Evolutionary conservation across 2,329 filamentous ascomycete species (phyloP).

Genomic region (Colletotrichum viniferum): DNA sequence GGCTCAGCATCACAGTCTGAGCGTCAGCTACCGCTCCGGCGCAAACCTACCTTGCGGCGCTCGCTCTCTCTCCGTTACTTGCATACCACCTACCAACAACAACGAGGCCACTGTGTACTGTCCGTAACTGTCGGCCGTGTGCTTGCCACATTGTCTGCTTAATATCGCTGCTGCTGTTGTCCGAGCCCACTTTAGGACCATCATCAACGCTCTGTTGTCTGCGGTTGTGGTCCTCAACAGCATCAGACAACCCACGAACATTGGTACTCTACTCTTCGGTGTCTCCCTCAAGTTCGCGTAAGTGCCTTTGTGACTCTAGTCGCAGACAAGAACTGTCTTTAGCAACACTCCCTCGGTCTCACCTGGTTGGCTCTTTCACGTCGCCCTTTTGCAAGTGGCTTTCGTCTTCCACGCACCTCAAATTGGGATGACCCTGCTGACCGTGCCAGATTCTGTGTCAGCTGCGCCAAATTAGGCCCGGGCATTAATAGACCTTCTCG

Average conservation of each 20-base stretch:
- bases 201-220: neutral
- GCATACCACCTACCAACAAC: neutral
- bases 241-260: neutral
- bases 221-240: neutral
- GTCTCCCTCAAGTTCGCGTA: neutral
- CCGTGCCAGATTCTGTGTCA: neutral
- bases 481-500: constrained; percentile 5
- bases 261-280: neutral
- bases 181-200: neutral
- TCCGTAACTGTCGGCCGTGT: neutral
- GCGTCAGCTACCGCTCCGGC: neutral
- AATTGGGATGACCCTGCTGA: constrained; percentile 19
- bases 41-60: neutral
- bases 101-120: neutral
- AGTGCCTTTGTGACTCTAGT: neutral
- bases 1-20: neutral
- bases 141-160: neutral
- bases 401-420: neutral
- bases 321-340: neutral
- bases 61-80: neutral
- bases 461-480: neutral
- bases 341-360: neutral
- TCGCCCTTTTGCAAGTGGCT: neutral
- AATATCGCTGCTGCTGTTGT: neutral
- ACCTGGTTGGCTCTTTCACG: neutral